Conservation (phyloP, 106 monocot species). For the Ottelia alismoides region DNA sequence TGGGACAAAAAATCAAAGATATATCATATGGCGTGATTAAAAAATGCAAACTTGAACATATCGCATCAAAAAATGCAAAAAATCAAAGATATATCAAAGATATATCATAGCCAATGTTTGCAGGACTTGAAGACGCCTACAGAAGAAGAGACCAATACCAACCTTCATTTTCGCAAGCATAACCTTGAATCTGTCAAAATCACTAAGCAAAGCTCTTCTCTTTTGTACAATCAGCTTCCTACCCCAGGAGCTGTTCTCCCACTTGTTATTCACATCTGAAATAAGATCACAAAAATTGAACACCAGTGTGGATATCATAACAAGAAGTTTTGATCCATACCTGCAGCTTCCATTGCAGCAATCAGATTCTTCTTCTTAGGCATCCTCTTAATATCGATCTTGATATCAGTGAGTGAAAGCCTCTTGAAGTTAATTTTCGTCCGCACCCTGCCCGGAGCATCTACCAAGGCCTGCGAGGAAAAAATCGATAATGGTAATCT, state of each 20-base stretch:
- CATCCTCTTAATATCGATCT: slow-evolving; percentile 10
- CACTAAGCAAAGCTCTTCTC: slow-evolving; percentile 8
- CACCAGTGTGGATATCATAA: background rate
- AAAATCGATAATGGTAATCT: background rate
- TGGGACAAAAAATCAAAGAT: too few relatives aligned
- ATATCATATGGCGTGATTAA: too few relatives aligned
- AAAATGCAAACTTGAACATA: too few relatives aligned
- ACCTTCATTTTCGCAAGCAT: slow-evolving; percentile 19
- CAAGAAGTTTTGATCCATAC: background rate
- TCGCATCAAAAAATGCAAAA: too few relatives aligned
- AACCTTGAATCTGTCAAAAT: slow-evolving; percentile 15
- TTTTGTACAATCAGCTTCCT: slow-evolving; percentile 16
- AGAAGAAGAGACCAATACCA: too few relatives aligned
- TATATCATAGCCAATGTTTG: too few relatives aligned
- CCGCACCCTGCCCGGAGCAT: slow-evolving; percentile 14
- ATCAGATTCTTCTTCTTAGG: slow-evolving; percentile 13
- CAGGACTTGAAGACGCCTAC: too few relatives aligned
- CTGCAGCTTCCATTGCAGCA: slow-evolving; percentile 16
- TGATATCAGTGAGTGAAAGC: slow-evolving; percentile 13
- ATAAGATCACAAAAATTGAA: background rate
- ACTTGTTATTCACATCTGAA: slow-evolving; percentile 15
- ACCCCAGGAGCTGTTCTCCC: slow-evolving; percentile 15
- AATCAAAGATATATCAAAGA: too few relatives aligned
- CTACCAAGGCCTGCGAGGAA: slow-evolving; percentile 12
- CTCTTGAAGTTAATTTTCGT: slow-evolving; percentile 16